Base-by-base conservation (phyloP, 345 rosid species). In the Citrus maxima region DNA sequence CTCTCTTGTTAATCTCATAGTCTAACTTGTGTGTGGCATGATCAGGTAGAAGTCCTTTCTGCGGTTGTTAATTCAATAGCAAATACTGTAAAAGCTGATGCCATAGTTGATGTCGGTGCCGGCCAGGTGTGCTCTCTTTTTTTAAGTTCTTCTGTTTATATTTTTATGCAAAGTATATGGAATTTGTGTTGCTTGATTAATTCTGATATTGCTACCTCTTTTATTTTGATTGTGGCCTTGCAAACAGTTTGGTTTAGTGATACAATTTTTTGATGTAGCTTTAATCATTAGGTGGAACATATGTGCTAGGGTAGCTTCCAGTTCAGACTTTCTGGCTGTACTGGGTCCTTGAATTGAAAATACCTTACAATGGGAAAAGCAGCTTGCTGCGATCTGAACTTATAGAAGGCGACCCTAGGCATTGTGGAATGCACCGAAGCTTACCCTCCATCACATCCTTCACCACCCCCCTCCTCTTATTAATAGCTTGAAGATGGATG, bases 1-100 rank as follows among this genome's bases (percentile, higher is more conserved):
- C n/a, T 19, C 27, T 64, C 34, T 34, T 10, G 22, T 54, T 34
- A 54, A 73, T 73, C 42, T 64, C 60, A 54, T 22, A 64, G 61
- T 21, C n/a, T 73, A 65, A 19, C 28, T 65, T 77, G 69, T 66
- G 40, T 10, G 55, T 80, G 77, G 70, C 73, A 67, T 74, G 70
- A 74, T 75, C 89, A 95, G 98, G 92, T 95, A n/a, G 90, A 93
- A 90, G 81, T 93, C 85, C 97, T 95, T 66, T 91, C 98, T 74
- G 93, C 96, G 42, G 82, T 91, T 83, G 91, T 90, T 56, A 88
- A 84, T 86, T 92, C 89, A 55, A 75, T 89, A 78, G 88, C 86
- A 61, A 86, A 85, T 37, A 86, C 80, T 30, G 87, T 90, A 81
- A 79, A 87, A 71, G 90, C 90, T 79, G 80, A 86, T 77, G 85